Percentiles rank a stretch among this genome's conserved stretches.
phyloP scores from a whole-genome alignment of 2,329 filamentous ascomycete species.

The Colletotrichum tropicale region DNA sequence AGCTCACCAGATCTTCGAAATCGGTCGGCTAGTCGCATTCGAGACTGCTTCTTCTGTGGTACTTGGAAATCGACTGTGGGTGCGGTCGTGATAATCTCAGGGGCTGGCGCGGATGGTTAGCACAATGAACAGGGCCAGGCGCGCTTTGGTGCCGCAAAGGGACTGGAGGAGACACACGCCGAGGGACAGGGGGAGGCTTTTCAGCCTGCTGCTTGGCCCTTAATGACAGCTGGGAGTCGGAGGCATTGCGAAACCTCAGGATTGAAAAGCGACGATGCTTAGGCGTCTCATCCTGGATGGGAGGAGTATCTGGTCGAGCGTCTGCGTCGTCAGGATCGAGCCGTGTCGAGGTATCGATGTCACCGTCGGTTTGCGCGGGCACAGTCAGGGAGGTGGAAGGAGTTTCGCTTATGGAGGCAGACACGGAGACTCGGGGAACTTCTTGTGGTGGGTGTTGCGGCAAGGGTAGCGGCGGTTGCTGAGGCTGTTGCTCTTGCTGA shows the following conservation, averaged over 20 bases:
- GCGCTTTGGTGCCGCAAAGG: neutral
- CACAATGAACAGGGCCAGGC: neutral
- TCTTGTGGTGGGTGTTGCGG: neutral
- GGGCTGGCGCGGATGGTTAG: conserved; percentile 46
- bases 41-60: conserved; percentile 59
- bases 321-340: conserved; percentile 23
- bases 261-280: conserved; percentile 70
- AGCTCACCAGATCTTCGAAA: conserved; percentile 58
- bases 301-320: conserved; percentile 50
- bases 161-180: conserved; percentile 48
- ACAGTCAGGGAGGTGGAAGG: neutral
- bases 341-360: conserved; percentile 1
- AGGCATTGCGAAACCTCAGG: conserved; percentile 88
- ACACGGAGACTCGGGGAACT: neutral
- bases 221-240: conserved; percentile 84
- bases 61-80: conserved; percentile 71
- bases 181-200: conserved; percentile 62
- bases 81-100: conserved; percentile 88
- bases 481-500: neutral
- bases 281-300: conserved; percentile 57
- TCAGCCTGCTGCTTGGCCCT: conserved; percentile 72
- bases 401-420: neutral
- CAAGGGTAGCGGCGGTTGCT: neutral
- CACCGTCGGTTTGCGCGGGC: neutral
- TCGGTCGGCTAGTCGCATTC: conserved; percentile 57